Base-by-base conservation (phyloP, 2,329 filamentous ascomycete species). In the Sclerotinia subarctica region DNA sequence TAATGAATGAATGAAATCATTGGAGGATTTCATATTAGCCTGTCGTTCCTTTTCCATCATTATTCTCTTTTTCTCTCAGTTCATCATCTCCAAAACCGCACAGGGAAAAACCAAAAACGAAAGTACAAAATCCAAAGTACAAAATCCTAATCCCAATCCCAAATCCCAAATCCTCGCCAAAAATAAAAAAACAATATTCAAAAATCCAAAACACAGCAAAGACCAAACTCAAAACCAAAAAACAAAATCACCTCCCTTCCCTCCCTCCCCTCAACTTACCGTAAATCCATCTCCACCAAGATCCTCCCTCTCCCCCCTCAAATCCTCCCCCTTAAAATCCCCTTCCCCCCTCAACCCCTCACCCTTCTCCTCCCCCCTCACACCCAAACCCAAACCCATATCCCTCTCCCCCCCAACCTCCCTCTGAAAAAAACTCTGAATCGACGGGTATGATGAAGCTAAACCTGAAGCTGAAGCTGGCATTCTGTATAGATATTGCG, bases 341-440 rank as follows among this genome's bases (percentile, higher is more conserved):
- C 35, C 29, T 2, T 19, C 52, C 1, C 7, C 35, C 11, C 35
- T 13, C 3, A 11, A 1, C 2, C 35, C 10, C 35, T 10, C 8
- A 3, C 32, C 32, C 29, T 29, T 29, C 4, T 21, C 32, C 52
- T 5, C 29, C 52, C 3, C 26, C 5, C 32, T 21, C 8, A 32
- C 1, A 35, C 49, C 21, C 3, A 19, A 8, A n/a, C n/a, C n/a
- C n/a, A n/a, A n/a, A n/a, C n/a, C n/a, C n/a, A n/a, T n/a, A n/a
- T n/a, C n/a, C n/a, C n/a, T n/a, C n/a, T n/a, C n/a, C n/a, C n/a
- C n/a, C 11, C 21, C 46, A n/a, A 72, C 46, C 64, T 75, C 74
- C 24, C 67, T 67, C 38, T 70, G 67, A 68, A 74, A 76, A 65
- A 76, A 77, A 13, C 74, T 73, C 66, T 76, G 73, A 52, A 75